Evolutionary conservation across 1,139 yeast species (phyloP).

Genomic region (Kurtzmaniella quercitrusa): DNA sequence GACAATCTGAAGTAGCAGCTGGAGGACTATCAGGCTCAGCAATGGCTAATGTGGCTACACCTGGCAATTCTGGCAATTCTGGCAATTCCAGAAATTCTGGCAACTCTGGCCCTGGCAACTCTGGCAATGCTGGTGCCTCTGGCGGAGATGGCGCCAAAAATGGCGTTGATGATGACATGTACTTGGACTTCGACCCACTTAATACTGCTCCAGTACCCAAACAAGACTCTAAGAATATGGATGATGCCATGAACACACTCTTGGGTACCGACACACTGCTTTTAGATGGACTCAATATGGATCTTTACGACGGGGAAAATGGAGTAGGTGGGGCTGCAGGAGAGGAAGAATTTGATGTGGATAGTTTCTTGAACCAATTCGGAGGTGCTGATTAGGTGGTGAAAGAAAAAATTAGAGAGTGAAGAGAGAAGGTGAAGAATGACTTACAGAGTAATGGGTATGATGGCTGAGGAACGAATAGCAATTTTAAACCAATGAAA

Average conservation of each 20-base stretch:
- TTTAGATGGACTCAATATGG: conserved; percentile 43
- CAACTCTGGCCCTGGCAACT: neutral
- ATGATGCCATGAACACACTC: conserved; percentile 34
- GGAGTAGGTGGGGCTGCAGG: conserved; percentile 13
- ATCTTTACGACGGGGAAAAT: conserved; percentile 33
- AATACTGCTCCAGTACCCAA: neutral
- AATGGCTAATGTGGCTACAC: conserved; percentile 5
- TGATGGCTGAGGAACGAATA: too few species aligned
- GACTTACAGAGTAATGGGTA: too few species aligned
- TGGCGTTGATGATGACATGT: neutral
- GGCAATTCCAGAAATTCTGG: neutral
- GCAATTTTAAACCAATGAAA: too few species aligned
- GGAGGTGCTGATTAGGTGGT: conserved; percentile 25
- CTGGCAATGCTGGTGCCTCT: neutral
- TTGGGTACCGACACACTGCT: conserved; percentile 42
- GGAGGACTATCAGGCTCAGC: too few species aligned
- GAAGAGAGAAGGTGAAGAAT: neutral
- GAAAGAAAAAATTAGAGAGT: neutral
- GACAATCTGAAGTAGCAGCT: conserved; percentile 8
- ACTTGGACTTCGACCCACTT: neutral
- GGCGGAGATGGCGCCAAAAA: neutral
- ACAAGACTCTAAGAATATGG: conserved; percentile 4
- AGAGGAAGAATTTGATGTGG: conserved; percentile 44
- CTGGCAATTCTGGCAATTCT: neutral
- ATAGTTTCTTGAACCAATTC: conserved; percentile 43